Evolutionary conservation across 352 stramenopile genomes (phyloP).

Genomic region (Pythium coloratum): DNA sequence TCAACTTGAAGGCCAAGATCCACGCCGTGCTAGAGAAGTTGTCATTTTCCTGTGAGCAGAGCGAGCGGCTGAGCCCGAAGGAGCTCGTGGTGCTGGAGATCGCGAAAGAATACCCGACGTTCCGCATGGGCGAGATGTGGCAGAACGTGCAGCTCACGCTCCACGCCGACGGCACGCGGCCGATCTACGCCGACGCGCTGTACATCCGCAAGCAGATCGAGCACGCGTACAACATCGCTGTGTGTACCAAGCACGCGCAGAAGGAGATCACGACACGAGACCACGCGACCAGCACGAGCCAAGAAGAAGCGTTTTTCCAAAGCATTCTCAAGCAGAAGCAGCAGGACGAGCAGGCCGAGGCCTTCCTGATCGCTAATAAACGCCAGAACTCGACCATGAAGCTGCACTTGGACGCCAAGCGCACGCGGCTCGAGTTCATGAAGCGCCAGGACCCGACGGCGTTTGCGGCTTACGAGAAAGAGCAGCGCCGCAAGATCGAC

Average conservation of each 20-base stretch:
- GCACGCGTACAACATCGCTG: conserved; percentile 63
- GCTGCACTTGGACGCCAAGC: conserved; percentile 75
- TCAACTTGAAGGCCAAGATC: conserved; percentile 77
- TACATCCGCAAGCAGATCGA: conserved; percentile 74
- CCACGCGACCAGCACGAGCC: conserved; percentile 12
- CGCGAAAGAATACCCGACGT: conserved; percentile 71
- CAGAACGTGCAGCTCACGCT: conserved; percentile 65
- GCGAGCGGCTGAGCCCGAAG: conserved; percentile 35
- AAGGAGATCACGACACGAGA: conserved; percentile 44
- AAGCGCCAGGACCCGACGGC: conserved; percentile 55
- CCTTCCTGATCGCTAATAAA: conserved; percentile 49
- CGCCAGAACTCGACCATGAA: conserved; percentile 75
- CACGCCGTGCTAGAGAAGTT: conserved; percentile 64
- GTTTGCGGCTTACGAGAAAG: conserved; percentile 50
- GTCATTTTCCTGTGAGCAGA: conserved; percentile 42
- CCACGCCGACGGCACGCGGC: conserved; percentile 59
- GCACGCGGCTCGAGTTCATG: conserved; percentile 70
- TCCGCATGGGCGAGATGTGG: conserved; percentile 72
- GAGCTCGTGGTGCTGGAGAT: conserved; percentile 74
- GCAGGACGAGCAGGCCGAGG: conserved; percentile 63
- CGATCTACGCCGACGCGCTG: conserved; percentile 76
- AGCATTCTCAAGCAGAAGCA: conserved; percentile 64
- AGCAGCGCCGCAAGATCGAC: conserved; percentile 41
- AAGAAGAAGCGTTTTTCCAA: conserved; percentile 51
- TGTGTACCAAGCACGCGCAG: conserved; percentile 65